Conservation (phyloP, 371 early-diverging fungal species). For the Zopfochytrium polystomum region DNA sequence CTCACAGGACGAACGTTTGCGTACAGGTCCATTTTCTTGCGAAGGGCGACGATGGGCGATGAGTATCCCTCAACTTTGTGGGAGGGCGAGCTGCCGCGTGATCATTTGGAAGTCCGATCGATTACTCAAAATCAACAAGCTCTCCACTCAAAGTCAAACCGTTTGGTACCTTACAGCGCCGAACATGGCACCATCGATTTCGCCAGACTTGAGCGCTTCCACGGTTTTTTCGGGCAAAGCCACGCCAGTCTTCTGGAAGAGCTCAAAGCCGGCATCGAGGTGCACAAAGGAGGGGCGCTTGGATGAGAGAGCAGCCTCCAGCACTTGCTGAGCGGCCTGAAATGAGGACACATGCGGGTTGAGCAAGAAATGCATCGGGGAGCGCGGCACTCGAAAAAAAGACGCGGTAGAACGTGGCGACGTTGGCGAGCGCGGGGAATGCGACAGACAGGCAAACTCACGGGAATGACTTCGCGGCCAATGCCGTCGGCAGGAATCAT, state of each 20-base stretch:
- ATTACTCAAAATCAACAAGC: neutral
- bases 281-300: conserved; percentile 70
- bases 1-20: conserved; percentile 91
- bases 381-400: neutral
- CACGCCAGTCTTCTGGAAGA: conserved; percentile 85
- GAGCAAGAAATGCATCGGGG: neutral
- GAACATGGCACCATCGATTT: conserved; percentile 92
- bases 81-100: conserved; percentile 93
- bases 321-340: conserved; percentile 83
- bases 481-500: conserved; percentile 95
- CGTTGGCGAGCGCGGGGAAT: neutral
- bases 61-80: conserved; percentile 95
- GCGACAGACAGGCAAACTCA: conserved; percentile 18
- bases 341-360: neutral
- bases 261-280: conserved; percentile 91
- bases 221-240: conserved; percentile 87
- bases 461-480: conserved; percentile 86
- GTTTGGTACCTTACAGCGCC: conserved; percentile 86
- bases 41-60: conserved; percentile 89
- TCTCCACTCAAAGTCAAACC: too few species aligned
- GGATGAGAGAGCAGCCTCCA: conserved; percentile 60
- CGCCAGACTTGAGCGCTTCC: conserved; percentile 58
- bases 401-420: too few species aligned
- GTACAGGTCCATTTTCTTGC: conserved; percentile 88
- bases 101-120: neutral